A percentile compares a stretch with the other conserved stretches of the same genome.
Conservation (phyloP, 345 rosid species). For the Cardamine occulta region DNA sequence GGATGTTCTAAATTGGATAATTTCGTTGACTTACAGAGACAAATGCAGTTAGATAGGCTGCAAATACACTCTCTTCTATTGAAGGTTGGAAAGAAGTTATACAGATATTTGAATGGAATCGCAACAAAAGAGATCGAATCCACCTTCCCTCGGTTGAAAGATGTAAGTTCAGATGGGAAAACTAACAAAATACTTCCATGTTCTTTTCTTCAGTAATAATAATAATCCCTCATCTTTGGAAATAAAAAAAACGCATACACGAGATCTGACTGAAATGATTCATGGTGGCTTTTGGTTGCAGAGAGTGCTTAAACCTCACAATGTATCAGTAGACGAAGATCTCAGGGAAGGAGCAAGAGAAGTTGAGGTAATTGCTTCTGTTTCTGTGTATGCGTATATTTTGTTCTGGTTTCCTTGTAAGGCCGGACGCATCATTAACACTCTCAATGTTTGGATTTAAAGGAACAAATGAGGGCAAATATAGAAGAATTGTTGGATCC, state of each 20-base stretch:
- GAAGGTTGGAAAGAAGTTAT: slow-evolving; percentile 77
- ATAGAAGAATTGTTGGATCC: slow-evolving; percentile 62
- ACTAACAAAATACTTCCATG: slow-evolving; percentile 7
- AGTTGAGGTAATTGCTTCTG: slow-evolving; percentile 63
- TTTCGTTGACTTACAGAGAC: slow-evolving; percentile 61
- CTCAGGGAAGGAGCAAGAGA: slow-evolving; percentile 79
- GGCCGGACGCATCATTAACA: not conserved
- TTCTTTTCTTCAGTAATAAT: slow-evolving; percentile 13
- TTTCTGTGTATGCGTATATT: not conserved
- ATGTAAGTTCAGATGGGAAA: slow-evolving; percentile 55
- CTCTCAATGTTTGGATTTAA: slow-evolving; percentile 6
- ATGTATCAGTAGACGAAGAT: slow-evolving; percentile 81
- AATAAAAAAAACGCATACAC: not conserved
- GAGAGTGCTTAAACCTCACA: slow-evolving; percentile 76
- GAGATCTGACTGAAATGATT: slow-evolving; percentile 21
- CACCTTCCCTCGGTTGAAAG: slow-evolving; percentile 72
- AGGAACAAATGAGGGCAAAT: slow-evolving; percentile 75
- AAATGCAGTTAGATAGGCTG: slow-evolving; percentile 75
- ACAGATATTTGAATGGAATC: slow-evolving; percentile 62
- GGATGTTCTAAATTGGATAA: slow-evolving; percentile 12
- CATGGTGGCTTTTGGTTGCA: slow-evolving; percentile 46
- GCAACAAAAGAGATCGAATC: slow-evolving; percentile 68
- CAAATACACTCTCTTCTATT: slow-evolving; percentile 69
- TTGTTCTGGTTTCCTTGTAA: slow-evolving; percentile 5
- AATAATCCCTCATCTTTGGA: not conserved